A percentile compares a stretch with the other conserved stretches of the same genome.
These are phyloP conservation scores for Larix kaempferi DNA, from an alignment of 75 land plant species.

Conservation along the genomic window DNA sequence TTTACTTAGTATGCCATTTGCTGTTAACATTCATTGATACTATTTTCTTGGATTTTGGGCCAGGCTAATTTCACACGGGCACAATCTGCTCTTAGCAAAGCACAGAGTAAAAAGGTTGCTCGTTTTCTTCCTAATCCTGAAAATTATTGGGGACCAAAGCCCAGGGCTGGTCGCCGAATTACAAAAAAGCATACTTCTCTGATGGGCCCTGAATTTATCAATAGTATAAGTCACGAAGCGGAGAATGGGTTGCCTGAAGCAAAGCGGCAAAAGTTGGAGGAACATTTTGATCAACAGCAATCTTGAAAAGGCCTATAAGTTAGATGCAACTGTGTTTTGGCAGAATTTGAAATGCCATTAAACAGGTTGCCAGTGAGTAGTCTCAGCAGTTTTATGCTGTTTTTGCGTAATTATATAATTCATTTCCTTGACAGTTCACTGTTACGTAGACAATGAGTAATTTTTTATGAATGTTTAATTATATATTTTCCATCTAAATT, in stretches of 20 bases:
- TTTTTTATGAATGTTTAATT: too few relatives aligned
- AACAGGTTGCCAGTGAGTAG: too few relatives aligned
- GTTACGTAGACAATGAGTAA: too few relatives aligned
- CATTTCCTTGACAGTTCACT: too few relatives aligned
- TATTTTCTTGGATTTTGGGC: not conserved
- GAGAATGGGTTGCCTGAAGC: conserved; percentile 23
- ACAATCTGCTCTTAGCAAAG: conserved; percentile 88
- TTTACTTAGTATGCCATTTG: not conserved
- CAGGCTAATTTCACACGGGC: conserved; percentile 95
- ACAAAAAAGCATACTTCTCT: conserved; percentile 78
- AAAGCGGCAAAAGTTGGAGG: conserved; percentile 63
- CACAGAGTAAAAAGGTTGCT: conserved; percentile 80
- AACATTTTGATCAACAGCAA: conserved; percentile 2
- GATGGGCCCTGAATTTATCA: conserved; percentile 37
- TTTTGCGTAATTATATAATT: too few relatives aligned
- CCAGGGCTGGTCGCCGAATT: conserved; percentile 85
- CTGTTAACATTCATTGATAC: not conserved
- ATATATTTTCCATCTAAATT: too few relatives aligned
- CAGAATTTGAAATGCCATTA: too few relatives aligned
- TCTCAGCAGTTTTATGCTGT: too few relatives aligned
- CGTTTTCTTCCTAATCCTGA: conserved; percentile 98
- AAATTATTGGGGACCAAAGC: conserved; percentile 96
- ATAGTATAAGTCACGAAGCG: conserved; percentile 22
- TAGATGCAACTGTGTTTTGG: too few relatives aligned
- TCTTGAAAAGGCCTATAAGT: too few relatives aligned